A percentile compares a stretch with the other conserved stretches of the same genome.
phyloP scores from a whole-genome alignment of 805 yeast genomes.

The Wickerhamomyces chambardii region DNA sequence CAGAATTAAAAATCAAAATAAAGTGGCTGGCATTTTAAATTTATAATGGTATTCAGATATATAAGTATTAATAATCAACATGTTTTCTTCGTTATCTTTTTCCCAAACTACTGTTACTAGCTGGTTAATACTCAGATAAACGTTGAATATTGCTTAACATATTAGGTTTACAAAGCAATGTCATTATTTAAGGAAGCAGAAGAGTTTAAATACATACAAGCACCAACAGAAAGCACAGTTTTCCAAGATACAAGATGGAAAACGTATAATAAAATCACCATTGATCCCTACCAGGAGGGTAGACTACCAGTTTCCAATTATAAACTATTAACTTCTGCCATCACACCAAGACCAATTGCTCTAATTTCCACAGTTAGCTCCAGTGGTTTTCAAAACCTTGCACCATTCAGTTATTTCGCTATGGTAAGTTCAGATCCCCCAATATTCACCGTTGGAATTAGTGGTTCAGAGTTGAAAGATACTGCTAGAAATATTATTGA shows the following conservation, averaged over 20 bases:
- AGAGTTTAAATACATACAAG: too few relatives aligned
- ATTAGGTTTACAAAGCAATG: too few relatives aligned
- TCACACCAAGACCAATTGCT: constrained; percentile 56
- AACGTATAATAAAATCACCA: constrained; percentile 27
- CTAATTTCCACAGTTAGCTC: constrained; percentile 38
- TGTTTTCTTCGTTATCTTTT: too few relatives aligned
- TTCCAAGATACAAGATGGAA: constrained; percentile 17
- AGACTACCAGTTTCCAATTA: constrained; percentile 32
- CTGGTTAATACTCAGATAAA: too few relatives aligned
- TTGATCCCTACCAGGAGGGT: constrained; percentile 31
- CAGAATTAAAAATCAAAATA: too few relatives aligned
- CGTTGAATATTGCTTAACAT: too few relatives aligned
- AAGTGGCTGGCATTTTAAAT: too few relatives aligned
- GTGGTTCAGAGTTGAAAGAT: constrained; percentile 35
- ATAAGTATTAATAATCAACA: too few relatives aligned
- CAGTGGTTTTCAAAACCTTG: constrained; percentile 37
- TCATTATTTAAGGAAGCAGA: too few relatives aligned
- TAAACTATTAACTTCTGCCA: constrained; percentile 38
- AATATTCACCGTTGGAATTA: constrained; percentile 39
- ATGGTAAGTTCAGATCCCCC: constrained; percentile 48
- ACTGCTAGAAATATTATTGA: constrained; percentile 37
- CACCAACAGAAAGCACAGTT: too few relatives aligned
- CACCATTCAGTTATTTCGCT: constrained; percentile 54
- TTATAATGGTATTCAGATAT: too few relatives aligned
- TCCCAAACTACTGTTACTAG: too few relatives aligned